These are phyloP conservation scores for Gloeopeniophorella convolvens DNA, from an alignment of 768 basidiomycete species.

Conservation along the genomic window DNA sequence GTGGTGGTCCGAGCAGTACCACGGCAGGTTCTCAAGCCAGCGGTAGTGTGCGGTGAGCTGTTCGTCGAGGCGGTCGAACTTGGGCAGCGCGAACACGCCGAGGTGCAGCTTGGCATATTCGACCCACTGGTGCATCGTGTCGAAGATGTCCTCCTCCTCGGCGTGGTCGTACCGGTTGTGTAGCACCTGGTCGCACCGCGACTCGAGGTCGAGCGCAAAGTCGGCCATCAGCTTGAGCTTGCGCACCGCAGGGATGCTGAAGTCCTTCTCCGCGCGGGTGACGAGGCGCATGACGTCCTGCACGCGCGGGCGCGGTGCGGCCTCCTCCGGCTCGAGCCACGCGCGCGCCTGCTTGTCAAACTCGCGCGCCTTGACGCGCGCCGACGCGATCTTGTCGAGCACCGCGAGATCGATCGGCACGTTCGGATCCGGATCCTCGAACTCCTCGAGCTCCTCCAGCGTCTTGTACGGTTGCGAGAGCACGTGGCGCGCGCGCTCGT, in stretches of 20 bases:
- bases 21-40: conserved; percentile 73
- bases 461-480: conserved; percentile 67
- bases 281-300: conserved; percentile 66
- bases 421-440: conserved; percentile 54
- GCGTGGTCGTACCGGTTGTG: conserved; percentile 51
- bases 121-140: conserved; percentile 68
- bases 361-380: conserved; percentile 66
- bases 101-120: conserved; percentile 66
- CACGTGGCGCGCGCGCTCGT: conserved; percentile 56
- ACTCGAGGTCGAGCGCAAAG: conserved; percentile 73
- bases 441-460: conserved; percentile 69
- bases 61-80: conserved; percentile 63
- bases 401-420: conserved; percentile 67
- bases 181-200: conserved; percentile 66
- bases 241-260: conserved; percentile 56
- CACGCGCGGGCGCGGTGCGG: conserved; percentile 52
- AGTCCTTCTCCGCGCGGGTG: conserved; percentile 69
- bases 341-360: conserved; percentile 71
- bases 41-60: conserved; percentile 61
- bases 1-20: conserved; percentile 67
- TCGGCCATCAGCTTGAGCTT: conserved; percentile 66
- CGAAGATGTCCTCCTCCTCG: conserved; percentile 61
- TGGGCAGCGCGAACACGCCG: conserved; percentile 63
- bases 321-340: conserved; percentile 57
- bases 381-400: conserved; percentile 55